These are phyloP conservation scores for Trichoderma endophyticum DNA, from an alignment of 2,329 filamentous ascomycete species.

Conservation along the genomic window DNA sequence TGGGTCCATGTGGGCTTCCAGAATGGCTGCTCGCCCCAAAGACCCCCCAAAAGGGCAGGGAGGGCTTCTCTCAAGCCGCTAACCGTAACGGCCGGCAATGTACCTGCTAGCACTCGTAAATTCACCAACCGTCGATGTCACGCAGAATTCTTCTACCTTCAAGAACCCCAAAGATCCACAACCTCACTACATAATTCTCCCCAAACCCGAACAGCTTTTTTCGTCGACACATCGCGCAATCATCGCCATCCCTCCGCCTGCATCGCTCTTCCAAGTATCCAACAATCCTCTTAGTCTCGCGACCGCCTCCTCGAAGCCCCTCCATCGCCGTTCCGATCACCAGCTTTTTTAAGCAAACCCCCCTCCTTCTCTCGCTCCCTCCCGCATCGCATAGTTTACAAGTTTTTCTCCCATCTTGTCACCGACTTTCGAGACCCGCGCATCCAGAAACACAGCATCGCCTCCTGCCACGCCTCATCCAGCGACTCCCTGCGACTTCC, in stretches of 20 bases:
- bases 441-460: not conserved
- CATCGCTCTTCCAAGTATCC: not conserved
- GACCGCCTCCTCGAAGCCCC: slow-evolving; percentile 15
- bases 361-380: slow-evolving; percentile 11
- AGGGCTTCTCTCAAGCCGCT: slow-evolving; percentile 15
- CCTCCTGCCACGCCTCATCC: not conserved
- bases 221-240: slow-evolving; percentile 8
- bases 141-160: slow-evolving; percentile 19
- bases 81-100: slow-evolving; percentile 15
- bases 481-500: not conserved
- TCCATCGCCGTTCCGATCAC: slow-evolving; percentile 3
- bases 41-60: not conserved
- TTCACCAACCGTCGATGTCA: slow-evolving; percentile 18
- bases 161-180: slow-evolving; percentile 16
- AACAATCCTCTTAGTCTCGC: not conserved
- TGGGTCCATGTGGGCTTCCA: not conserved
- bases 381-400: slow-evolving; percentile 7
- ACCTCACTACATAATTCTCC: slow-evolving; percentile 16
- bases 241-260: not conserved
- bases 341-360: not conserved
- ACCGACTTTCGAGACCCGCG: slow-evolving; percentile 7
- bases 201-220: not conserved
- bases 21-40: not conserved
- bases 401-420: not conserved
- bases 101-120: slow-evolving; percentile 16